Base-by-base conservation (phyloP, 2,329 filamentous ascomycete genomes). In the Geoglossum cookeanum region DNA sequence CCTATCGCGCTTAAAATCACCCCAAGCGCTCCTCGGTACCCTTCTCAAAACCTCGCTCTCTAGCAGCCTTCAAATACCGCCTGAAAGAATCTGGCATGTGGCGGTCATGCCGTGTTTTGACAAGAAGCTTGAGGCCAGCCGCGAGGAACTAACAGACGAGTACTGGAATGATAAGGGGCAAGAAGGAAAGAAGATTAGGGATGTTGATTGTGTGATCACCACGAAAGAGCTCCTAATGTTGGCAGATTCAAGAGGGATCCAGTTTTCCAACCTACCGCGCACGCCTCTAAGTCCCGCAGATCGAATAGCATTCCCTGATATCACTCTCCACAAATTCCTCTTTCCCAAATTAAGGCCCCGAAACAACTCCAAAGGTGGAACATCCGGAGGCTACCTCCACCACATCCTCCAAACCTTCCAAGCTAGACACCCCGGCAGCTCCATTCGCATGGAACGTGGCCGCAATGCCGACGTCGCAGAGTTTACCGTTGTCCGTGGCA, bases 31-130 rank as follows among this genome's bases (percentile, higher is more conserved):
- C 56, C 85, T 87, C 61, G 92, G 92, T 11, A 96, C 89, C 0
- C 76, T 97, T 47, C 69, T 98, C 57, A 98, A 98, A 70, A 91
- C 88, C 0, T 80, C 85, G 0, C 72, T 98, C 39, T 88, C 85
- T 68, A 80, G 79, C 62, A 77, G 74, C 56, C 77, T 90, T 60
- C 80, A 80, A 37, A 81, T 96, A 54, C 70, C 83, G 0, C 85
- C 89, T 0, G 81, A 83, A 61, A 80, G 83, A 63, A 89, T 98
- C 67, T 98, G 91, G 87, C 91, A 97, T 69, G 71, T 97, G 56
- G 88, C 91, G 11, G 77, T 98, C 51, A 98, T 98, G 92, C 92
- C 92, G 22, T 98, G 92, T 69, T 97, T 98, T 68, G 92, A 98
- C 69, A 98, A 98, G 75, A 98, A 98, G 70, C 78, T 98, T 32